Evolutionary conservation across 2,329 filamentous ascomycete genomes (phyloP).

Genomic region (Colletotrichum aenigma): DNA sequence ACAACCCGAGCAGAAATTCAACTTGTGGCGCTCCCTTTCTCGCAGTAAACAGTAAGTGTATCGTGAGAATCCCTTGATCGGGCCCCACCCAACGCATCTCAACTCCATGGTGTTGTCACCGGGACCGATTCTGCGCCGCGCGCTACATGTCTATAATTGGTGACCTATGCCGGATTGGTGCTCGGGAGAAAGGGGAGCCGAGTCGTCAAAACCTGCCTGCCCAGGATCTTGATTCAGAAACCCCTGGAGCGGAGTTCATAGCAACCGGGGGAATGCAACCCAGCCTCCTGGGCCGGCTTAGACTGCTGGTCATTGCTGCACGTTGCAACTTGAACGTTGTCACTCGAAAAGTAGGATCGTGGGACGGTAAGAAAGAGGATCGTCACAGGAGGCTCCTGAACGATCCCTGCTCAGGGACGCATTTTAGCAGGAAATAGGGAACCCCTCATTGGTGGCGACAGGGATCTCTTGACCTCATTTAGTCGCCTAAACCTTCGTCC

Average conservation of each 20-base stretch:
- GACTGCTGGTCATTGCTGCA: neutral
- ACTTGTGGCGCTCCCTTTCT: neutral
- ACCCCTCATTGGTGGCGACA: neutral
- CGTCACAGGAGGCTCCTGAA: neutral
- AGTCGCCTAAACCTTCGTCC: neutral
- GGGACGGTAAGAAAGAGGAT: neutral
- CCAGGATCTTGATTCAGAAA: neutral
- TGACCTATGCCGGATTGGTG: neutral
- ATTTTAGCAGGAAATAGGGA: neutral
- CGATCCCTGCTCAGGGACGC: neutral
- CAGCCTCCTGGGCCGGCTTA: neutral
- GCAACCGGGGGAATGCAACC: neutral
- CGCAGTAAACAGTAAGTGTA: neutral
- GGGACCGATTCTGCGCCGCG: neutral
- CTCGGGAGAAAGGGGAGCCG: neutral
- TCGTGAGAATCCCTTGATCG: neutral
- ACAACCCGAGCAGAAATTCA: neutral
- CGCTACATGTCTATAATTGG: neutral
- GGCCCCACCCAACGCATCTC: neutral
- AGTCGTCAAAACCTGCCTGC: slow-evolving; percentile 4
- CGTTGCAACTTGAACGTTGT: neutral
- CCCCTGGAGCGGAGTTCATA: neutral
- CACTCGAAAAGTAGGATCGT: neutral
- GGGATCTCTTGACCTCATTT: neutral
- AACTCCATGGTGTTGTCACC: neutral